Conservation (phyloP, 140 eudicot species). For the Oenanthe javanica region DNA sequence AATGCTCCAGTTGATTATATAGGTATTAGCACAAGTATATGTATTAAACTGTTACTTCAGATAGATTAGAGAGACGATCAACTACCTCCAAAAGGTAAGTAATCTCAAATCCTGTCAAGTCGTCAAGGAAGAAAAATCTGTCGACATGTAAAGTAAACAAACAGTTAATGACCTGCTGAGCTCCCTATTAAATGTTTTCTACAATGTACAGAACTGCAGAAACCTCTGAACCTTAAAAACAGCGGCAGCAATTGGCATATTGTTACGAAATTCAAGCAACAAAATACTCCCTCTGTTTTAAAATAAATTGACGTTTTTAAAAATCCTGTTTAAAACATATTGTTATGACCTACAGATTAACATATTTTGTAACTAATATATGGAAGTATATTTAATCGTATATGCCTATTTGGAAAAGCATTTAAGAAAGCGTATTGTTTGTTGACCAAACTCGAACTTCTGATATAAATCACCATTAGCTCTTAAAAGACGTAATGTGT, state of each 20-base stretch:
- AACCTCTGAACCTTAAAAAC: neutral
- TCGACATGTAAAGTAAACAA: neutral
- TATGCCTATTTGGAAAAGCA: no score
- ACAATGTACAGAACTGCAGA: neutral
- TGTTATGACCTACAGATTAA: neutral
- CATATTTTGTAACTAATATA: neutral
- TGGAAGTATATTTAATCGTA: no score
- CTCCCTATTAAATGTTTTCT: neutral
- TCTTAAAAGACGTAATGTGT: no score
- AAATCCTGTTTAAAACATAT: neutral
- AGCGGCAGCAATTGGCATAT: no score
- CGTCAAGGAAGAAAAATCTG: conserved; percentile 96
- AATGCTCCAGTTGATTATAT: no score
- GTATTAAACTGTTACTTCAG: neutral
- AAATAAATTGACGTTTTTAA: no score
- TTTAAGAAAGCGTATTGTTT: neutral
- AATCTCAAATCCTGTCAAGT: conserved; percentile 96
- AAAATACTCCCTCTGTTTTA: no score
- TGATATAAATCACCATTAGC: neutral
- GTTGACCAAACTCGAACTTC: neutral
- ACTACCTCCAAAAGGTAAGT: conserved; percentile 86
- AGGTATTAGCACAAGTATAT: neutral
- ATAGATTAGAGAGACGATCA: neutral
- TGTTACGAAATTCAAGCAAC: no score
- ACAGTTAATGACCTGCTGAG: conserved; percentile 5